Evolutionary conservation across 768 basidiomycete genomes (phyloP), one percentile per base, ranked within the genome.

Genomic region (Rhodotorula sphaerocarpa): DNA sequence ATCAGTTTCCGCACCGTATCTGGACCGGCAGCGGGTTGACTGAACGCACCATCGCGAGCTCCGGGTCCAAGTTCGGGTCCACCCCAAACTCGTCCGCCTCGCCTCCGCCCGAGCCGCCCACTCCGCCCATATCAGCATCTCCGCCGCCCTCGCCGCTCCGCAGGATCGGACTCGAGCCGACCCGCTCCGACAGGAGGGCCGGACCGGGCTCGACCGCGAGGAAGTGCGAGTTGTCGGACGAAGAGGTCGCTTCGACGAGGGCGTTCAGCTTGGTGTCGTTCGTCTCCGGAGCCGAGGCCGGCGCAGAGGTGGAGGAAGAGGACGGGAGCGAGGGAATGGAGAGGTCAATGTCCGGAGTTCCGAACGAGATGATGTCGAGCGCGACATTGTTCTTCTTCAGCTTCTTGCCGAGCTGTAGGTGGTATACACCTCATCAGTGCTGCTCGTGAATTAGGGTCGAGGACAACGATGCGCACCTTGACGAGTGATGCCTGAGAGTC

Each of bases 351-450:
- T 95, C 95, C 75, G 56, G 48, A 83, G 82, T 73, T 86, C 93
- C 93, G 75, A 90, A 96, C 9, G 82, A 82, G 33, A 97, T 79
- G 54, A 97, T 79, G 75, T 99, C 95, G 30, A 97, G 81, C 2
- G 92, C 88, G 46, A 99, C 90, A 71, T 96, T 99, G 75, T 97
- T 97, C 84, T 99, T 99, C 81, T 96, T 96, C 65, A 99, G 80
- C 76, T 90, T 95, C 80, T 92, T 95, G 15, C 92, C 95, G 41
- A 99, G 82, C 74, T 84, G 86, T 70, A 87, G 28, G 34, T 11
- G 53, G n/a, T n/a, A n/a, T 33, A 3, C 14, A 28, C 5, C 48
- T 23, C 16, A 25, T 5, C 41, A 28, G 30, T 16, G 9, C 53
- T 27, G 1, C 25, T 1, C 3, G 39, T 5, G 18, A 33, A 25